Percentiles rank a stretch among this genome's conserved stretches.
phyloP scores from a whole-genome alignment of 495 filamentous ascomycete species.

The Bathelium albidoporum region DNA sequence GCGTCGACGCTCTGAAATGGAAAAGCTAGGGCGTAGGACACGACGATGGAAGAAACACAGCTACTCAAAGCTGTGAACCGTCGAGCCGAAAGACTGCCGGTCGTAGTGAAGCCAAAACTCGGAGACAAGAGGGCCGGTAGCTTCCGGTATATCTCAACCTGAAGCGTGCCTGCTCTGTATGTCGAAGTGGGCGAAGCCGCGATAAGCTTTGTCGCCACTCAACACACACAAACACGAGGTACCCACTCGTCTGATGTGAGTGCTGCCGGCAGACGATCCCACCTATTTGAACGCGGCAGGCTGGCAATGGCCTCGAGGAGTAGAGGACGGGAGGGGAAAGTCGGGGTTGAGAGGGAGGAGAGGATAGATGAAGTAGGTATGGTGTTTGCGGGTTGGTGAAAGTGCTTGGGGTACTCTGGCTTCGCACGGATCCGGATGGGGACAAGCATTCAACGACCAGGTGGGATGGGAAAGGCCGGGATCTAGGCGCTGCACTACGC shows the following conservation, averaged over 20 bases:
- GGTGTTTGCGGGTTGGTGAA: slow-evolving; percentile 5
- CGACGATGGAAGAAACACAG: slow-evolving; percentile 19
- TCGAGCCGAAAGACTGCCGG: slow-evolving; percentile 3
- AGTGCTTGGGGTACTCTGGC: slow-evolving; percentile 6
- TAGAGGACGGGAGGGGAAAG: slow-evolving; percentile 8
- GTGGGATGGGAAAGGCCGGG: not conserved
- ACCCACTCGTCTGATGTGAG: not conserved
- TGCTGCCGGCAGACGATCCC: not conserved
- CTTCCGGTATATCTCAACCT: slow-evolving; percentile 16
- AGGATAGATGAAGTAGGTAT: slow-evolving; percentile 12
- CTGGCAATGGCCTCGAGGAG: slow-evolving; percentile 18
- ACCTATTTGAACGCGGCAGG: slow-evolving; percentile 7
- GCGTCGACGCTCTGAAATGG: not conserved
- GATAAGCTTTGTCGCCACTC: not conserved
- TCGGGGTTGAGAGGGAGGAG: slow-evolving; percentile 3
- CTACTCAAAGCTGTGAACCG: slow-evolving; percentile 31
- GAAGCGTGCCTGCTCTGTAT: slow-evolving; percentile 18
- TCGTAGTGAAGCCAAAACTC: slow-evolving; percentile 8
- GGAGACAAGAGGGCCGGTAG: not conserved
- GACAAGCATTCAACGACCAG: not conserved
- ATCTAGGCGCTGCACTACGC: not conserved
- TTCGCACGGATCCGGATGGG: slow-evolving; percentile 12
- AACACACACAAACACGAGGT: not conserved
- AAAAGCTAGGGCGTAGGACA: slow-evolving; percentile 16
- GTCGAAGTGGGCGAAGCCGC: not conserved